These are phyloP conservation scores for Coemansia sp. DNA, from an alignment of 192 early-diverging fungal genomes.

Conservation along the genomic window DNA sequence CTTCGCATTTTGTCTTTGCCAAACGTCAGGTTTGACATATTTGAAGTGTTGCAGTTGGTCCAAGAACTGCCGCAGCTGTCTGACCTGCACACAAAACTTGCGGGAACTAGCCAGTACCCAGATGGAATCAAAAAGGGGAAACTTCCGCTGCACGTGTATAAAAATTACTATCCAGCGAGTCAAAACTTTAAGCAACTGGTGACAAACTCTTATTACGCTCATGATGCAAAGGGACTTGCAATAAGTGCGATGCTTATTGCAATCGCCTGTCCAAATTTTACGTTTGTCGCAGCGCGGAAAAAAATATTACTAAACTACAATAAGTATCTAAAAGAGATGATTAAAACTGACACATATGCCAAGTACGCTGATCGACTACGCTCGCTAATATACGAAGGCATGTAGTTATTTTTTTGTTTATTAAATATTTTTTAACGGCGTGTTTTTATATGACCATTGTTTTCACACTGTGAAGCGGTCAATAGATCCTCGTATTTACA, in stretches of 20 bases:
- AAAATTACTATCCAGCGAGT: background rate
- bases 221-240: background rate
- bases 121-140: background rate
- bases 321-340: background rate
- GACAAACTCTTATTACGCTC: too few relatives aligned
- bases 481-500: background rate
- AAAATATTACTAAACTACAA: background rate
- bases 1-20: too few relatives aligned
- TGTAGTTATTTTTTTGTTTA: background rate
- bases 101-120: background rate
- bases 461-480: too few relatives aligned
- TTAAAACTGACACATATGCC: background rate
- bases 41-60: background rate
- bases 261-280: conserved; percentile 4
- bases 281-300: background rate
- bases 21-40: too few relatives aligned
- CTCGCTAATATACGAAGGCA: background rate
- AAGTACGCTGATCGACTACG: background rate
- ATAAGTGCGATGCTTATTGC: conserved; percentile 2
- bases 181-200: conserved; percentile 1
- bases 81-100: background rate
- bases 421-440: too few relatives aligned
- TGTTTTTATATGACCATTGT: too few relatives aligned
- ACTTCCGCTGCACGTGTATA: conserved; percentile 5
- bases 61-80: background rate